Conservation (phyloP, 2,329 filamentous ascomycete species). For the Furcasterigmium sp. region DNA sequence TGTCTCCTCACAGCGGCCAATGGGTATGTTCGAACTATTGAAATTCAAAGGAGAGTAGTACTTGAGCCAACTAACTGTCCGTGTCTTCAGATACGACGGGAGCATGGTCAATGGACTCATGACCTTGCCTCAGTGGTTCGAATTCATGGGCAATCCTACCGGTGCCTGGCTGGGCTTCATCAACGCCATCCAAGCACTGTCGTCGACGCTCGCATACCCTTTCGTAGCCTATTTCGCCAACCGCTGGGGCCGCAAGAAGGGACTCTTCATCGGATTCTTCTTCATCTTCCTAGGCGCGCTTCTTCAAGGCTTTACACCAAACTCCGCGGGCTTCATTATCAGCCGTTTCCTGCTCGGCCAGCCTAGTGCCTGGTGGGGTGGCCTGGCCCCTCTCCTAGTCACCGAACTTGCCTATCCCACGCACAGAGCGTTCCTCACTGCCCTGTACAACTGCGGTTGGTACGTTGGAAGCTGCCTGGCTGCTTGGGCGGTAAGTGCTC, state of each 20-base stretch:
- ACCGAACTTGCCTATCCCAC: slow-evolving; percentile 37
- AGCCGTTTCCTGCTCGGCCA: slow-evolving; percentile 29
- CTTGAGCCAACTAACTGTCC: no score
- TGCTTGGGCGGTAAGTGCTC: no score
- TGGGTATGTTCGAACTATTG: no score
- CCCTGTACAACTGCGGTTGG: slow-evolving; percentile 18
- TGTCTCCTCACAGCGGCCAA: slow-evolving; percentile 4
- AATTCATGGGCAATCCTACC: slow-evolving; percentile 4
- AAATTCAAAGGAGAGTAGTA: no score
- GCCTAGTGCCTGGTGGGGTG: slow-evolving; percentile 23
- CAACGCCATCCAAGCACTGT: slow-evolving; percentile 6
- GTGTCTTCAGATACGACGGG: slow-evolving; percentile 39
- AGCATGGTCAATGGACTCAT: slow-evolving; percentile 53
- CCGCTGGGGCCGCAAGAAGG: slow-evolving; percentile 24
- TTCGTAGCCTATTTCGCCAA: slow-evolving; percentile 24
- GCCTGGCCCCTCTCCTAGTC: slow-evolving; percentile 28
- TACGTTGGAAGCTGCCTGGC: slow-evolving; percentile 16
- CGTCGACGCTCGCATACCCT: slow-evolving; percentile 20
- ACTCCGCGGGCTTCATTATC: slow-evolving; percentile 23
- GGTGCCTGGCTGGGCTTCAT: slow-evolving; percentile 4
- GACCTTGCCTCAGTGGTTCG: slow-evolving; percentile 36
- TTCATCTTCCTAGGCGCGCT: slow-evolving; percentile 22
- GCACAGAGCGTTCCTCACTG: slow-evolving; percentile 21
- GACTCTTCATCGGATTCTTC: slow-evolving; percentile 23
- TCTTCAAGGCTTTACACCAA: slow-evolving; percentile 21